Evolutionary conservation across 306 rosid species (phyloP).

Genomic region (Glycine latifolia): DNA sequence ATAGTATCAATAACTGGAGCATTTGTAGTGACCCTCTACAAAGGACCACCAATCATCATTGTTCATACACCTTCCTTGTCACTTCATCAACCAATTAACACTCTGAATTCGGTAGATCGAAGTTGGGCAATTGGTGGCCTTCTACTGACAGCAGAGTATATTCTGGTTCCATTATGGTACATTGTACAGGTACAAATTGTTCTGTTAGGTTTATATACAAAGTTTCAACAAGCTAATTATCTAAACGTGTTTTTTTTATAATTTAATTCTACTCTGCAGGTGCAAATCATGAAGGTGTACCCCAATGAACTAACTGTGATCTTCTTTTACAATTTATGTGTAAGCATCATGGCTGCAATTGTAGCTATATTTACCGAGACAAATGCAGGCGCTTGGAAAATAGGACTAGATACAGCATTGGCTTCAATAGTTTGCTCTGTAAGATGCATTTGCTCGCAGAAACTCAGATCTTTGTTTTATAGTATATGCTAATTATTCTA

Average conservation of each 20-base stretch:
- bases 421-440: slow-evolving; percentile 87
- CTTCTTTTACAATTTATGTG: slow-evolving; percentile 84
- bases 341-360: slow-evolving; percentile 68
- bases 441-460: slow-evolving; percentile 48
- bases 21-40: slow-evolving; percentile 82
- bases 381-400: slow-evolving; percentile 81
- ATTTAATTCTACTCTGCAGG: slow-evolving; percentile 61
- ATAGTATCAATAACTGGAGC: slow-evolving; percentile 84
- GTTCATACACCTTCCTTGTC: slow-evolving; percentile 46
- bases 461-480: not conserved
- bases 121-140: slow-evolving; percentile 87
- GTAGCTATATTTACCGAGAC: slow-evolving; percentile 67
- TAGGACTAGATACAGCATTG: slow-evolving; percentile 60
- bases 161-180: slow-evolving; percentile 87
- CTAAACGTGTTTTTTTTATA: not conserved
- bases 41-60: slow-evolving; percentile 70
- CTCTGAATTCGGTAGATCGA: slow-evolving; percentile 47
- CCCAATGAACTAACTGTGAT: slow-evolving; percentile 84
- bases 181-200: slow-evolving; percentile 70
- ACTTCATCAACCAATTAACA: slow-evolving; percentile 44
- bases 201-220: not conserved
- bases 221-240: slow-evolving; percentile 19
- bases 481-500: not conserved
- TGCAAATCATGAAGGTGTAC: slow-evolving; percentile 91
- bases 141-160: slow-evolving; percentile 80